A percentile compares a stretch with the other conserved stretches of the same genome.
These are phyloP conservation scores for Basidiobolus heterosporus DNA, from an alignment of 371 early-diverging fungal species.

Conservation along the genomic window DNA sequence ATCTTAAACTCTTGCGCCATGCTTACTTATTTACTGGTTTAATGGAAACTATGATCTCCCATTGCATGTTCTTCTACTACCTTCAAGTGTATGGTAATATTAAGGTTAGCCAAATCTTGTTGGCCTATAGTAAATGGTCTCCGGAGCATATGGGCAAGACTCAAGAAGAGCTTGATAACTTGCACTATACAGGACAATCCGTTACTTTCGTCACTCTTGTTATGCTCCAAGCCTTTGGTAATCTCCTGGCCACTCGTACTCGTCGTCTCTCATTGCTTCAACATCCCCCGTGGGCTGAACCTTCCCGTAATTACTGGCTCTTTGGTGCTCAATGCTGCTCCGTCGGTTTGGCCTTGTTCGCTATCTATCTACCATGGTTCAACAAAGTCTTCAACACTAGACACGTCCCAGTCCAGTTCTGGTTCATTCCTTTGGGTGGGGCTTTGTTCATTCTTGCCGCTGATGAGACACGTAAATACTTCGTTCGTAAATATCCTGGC, in stretches of 20 bases:
- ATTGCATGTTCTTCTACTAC: slow-evolving; percentile 40
- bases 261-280: slow-evolving; percentile 36
- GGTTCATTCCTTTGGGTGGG: slow-evolving; percentile 44
- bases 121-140: slow-evolving; percentile 26
- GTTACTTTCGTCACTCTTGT: slow-evolving; percentile 44
- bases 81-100: slow-evolving; percentile 25
- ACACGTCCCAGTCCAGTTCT: slow-evolving; percentile 46
- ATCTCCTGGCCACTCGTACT: slow-evolving; percentile 38
- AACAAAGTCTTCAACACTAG: slow-evolving; percentile 38
- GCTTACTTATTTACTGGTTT: slow-evolving; percentile 49
- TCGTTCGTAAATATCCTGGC: slow-evolving; percentile 21
- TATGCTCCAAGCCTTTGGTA: slow-evolving; percentile 40
- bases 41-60: slow-evolving; percentile 33
- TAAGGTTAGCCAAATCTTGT: slow-evolving; percentile 23
- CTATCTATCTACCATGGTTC: slow-evolving; percentile 35
- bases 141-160: slow-evolving; percentile 27
- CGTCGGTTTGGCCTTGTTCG: slow-evolving; percentile 28
- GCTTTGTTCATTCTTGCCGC: slow-evolving; percentile 16
- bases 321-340: slow-evolving; percentile 24
- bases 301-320: slow-evolving; percentile 27
- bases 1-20: slow-evolving; percentile 28
- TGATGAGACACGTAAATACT: slow-evolving; percentile 34
- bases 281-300: slow-evolving; percentile 32
- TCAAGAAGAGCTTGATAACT: slow-evolving; percentile 17
- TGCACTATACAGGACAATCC: slow-evolving; percentile 31